These are phyloP conservation scores for Albugo candida DNA, from an alignment of 352 stramenopile genomes.

Conservation along the genomic window DNA sequence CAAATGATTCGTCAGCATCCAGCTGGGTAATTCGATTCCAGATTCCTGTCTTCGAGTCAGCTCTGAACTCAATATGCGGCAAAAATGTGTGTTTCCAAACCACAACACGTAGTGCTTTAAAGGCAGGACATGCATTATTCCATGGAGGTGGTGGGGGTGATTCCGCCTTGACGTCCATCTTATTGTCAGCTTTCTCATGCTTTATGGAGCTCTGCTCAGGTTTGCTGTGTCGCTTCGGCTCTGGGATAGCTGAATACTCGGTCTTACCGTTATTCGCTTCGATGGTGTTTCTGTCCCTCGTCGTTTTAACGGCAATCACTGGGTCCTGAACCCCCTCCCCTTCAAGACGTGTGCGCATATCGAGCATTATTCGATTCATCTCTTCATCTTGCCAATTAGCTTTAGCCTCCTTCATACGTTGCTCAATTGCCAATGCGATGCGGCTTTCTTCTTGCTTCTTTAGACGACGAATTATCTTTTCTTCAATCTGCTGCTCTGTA, in stretches of 20 bases:
- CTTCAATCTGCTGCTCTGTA: slow-evolving; percentile 63
- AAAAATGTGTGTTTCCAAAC: slow-evolving; percentile 80
- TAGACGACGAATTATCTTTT: slow-evolving; percentile 69
- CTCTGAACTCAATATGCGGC: slow-evolving; percentile 36
- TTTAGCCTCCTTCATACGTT: slow-evolving; percentile 64
- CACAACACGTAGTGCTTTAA: slow-evolving; percentile 56
- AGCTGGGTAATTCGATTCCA: slow-evolving; percentile 51
- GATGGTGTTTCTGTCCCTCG: slow-evolving; percentile 34
- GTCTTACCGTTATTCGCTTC: slow-evolving; percentile 10
- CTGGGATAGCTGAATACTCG: neutral
- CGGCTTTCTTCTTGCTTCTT: slow-evolving; percentile 79
- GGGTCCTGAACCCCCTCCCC: slow-evolving; percentile 47
- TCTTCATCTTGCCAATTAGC: slow-evolving; percentile 76
- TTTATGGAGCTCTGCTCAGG: slow-evolving; percentile 20
- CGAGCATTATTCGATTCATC: slow-evolving; percentile 81
- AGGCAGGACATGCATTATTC: slow-evolving; percentile 63
- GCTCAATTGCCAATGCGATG: slow-evolving; percentile 65
- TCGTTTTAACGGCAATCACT: slow-evolving; percentile 39
- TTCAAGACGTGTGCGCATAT: slow-evolving; percentile 74
- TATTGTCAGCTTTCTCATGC: slow-evolving; percentile 7
- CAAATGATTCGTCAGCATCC: slow-evolving; percentile 64
- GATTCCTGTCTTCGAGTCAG: slow-evolving; percentile 19
- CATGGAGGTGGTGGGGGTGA: slow-evolving; percentile 14
- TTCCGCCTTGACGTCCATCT: slow-evolving; percentile 28
- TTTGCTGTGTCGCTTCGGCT: slow-evolving; percentile 26